Percentiles rank a stretch among this genome's conserved stretches.
Evolutionary conservation across 768 basidiomycete genomes (phyloP).

Genomic region (Harrya chromipes): DNA sequence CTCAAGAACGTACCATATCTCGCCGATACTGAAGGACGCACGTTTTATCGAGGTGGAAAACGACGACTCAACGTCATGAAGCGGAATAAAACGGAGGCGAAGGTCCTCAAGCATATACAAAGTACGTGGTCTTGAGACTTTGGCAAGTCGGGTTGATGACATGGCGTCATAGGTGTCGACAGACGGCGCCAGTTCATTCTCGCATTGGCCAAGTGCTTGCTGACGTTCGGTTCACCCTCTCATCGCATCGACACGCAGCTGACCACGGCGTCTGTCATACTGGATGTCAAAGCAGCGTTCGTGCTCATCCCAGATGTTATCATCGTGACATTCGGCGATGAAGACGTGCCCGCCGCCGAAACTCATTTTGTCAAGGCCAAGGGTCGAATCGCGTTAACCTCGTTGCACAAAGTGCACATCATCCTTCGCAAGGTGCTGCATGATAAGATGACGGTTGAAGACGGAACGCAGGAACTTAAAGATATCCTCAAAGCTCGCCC

Average conservation of each 20-base stretch:
- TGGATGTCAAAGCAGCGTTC: conserved; percentile 79
- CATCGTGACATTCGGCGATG: conserved; percentile 81
- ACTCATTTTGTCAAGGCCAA: conserved; percentile 85
- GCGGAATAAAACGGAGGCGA: conserved; percentile 33
- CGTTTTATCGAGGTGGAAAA: conserved; percentile 31
- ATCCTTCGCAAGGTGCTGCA: conserved; percentile 86
- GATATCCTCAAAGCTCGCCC: conserved; percentile 60
- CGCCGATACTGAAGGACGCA: conserved; percentile 19
- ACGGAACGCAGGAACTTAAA: conserved; percentile 67
- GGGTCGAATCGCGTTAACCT: conserved; percentile 77
- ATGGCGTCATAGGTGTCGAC: conserved; percentile 37
- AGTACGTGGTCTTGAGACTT: conserved; percentile 28
- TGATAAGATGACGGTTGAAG: conserved; percentile 71
- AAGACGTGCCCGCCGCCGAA: conserved; percentile 65
- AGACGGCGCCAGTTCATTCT: conserved; percentile 71
- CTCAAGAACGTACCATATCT: background rate
- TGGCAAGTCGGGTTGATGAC: background rate
- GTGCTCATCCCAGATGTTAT: conserved; percentile 78
- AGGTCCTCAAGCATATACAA: conserved; percentile 45
- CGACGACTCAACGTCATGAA: conserved; percentile 29
- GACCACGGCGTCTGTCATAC: conserved; percentile 69
- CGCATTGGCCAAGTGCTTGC: conserved; percentile 81
- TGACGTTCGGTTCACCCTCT: conserved; percentile 92
- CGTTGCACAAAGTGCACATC: conserved; percentile 76
- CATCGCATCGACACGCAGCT: conserved; percentile 92